Percentiles rank a stretch among this genome's conserved stretches.
Conservation (phyloP, 192 early-diverging fungal species). For the Backusella tarrabulga region DNA sequence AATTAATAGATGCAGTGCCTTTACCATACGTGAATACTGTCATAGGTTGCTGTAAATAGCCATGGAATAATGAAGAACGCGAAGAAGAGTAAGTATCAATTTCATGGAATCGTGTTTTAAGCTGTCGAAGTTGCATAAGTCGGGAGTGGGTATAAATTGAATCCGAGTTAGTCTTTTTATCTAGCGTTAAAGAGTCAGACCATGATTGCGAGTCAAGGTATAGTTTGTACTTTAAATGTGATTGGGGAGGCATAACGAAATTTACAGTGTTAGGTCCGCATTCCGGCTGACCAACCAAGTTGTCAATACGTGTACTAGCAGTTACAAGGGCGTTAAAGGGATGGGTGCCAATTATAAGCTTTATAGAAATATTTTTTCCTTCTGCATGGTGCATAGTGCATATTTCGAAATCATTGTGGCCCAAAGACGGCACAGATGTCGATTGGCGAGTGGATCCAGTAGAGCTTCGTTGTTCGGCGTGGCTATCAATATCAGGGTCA, state of each 20-base stretch:
- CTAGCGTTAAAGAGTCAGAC: background rate
- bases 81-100: background rate
- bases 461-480: background rate
- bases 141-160: background rate
- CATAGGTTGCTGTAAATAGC: background rate
- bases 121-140: conserved; percentile 1
- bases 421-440: background rate
- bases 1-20: background rate
- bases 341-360: background rate
- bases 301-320: background rate
- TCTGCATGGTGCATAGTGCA: background rate
- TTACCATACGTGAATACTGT: background rate
- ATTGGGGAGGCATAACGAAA: background rate
- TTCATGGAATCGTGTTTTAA: background rate
- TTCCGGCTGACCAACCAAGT: background rate
- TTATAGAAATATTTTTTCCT: background rate
- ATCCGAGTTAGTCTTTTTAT: background rate
- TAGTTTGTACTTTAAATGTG: background rate
- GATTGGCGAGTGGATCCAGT: background rate
- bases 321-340: background rate
- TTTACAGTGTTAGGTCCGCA: background rate
- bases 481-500: background rate
- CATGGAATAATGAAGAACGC: background rate
- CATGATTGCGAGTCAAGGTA: background rate
- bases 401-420: background rate